These are phyloP conservation scores for Neolentinus lepideus DNA, from an alignment of 1,284 basidiomycete species.

Conservation along the genomic window DNA sequence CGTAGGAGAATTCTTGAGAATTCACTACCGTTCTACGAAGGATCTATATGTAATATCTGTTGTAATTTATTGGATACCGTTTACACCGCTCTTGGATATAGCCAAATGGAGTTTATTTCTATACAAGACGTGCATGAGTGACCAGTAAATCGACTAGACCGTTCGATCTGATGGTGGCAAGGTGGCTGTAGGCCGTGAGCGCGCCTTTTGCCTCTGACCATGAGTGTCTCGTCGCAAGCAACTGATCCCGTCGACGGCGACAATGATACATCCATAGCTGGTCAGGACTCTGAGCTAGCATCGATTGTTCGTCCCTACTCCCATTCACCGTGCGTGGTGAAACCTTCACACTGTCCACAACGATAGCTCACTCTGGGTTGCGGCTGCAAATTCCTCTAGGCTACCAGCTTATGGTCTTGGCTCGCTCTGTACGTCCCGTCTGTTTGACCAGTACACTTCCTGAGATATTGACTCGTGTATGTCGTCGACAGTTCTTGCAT, in stretches of 20 bases:
- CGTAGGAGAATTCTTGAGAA: no score
- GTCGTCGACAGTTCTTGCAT: slow-evolving; percentile 24
- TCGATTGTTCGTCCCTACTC: slow-evolving; percentile 11
- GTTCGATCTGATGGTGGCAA: no score
- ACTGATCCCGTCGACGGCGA: background rate
- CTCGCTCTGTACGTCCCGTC: slow-evolving; percentile 14
- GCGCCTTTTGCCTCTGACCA: no score
- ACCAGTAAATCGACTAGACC: no score
- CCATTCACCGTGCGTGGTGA: slow-evolving; percentile 13
- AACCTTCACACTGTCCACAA: no score
- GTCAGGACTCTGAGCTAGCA: background rate
- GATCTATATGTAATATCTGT: background rate
- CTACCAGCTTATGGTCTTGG: slow-evolving; percentile 13
- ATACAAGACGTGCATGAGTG: no score
- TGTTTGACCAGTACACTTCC: background rate
- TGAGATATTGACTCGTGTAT: background rate
- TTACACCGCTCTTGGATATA: background rate
- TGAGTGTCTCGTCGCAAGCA: no score
- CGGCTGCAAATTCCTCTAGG: slow-evolving; percentile 10
- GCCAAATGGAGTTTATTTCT: no score
- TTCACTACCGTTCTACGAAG: no score
- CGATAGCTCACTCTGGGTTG: no score
- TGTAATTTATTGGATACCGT: background rate
- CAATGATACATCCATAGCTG: background rate
- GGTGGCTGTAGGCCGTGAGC: no score